A percentile compares a stretch with the other conserved stretches of the same genome.
Conservation (phyloP, 2,329 filamentous ascomycete genomes). For the Aspergillus sp. region DNA sequence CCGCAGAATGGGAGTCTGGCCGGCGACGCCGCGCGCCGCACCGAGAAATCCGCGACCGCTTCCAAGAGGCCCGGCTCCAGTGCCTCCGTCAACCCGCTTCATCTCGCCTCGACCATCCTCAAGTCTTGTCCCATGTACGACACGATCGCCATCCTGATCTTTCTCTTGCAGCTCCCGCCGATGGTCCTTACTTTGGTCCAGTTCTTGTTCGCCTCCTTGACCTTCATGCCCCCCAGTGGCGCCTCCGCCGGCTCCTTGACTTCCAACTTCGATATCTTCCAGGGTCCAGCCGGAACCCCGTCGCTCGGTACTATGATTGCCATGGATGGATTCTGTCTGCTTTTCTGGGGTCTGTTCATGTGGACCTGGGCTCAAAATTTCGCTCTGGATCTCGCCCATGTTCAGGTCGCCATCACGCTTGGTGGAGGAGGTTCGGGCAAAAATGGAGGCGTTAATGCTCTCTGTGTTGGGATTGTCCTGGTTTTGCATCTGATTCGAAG, state of each 20-base stretch:
- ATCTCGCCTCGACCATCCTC: constrained; percentile 80
- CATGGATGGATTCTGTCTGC: constrained; percentile 77
- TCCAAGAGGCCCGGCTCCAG: constrained; percentile 34
- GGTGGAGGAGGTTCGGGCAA: constrained; percentile 67
- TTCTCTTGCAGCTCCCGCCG: constrained; percentile 87
- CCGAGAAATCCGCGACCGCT: constrained; percentile 25
- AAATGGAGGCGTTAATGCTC: constrained; percentile 44
- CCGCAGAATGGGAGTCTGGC: constrained; percentile 29
- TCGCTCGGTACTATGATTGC: constrained; percentile 80
- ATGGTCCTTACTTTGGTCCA: constrained; percentile 86
- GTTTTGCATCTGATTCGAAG: constrained; percentile 46
- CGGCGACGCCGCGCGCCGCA: constrained; percentile 28
- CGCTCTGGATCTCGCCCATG: constrained; percentile 84
- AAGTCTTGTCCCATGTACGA: constrained; percentile 87
- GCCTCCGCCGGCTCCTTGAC: constrained; percentile 71
- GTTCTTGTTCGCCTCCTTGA: constrained; percentile 86
- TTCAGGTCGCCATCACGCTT: constrained; percentile 86
- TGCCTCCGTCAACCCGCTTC: constrained; percentile 65
- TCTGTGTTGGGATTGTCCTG: constrained; percentile 46
- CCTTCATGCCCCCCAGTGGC: constrained; percentile 81
- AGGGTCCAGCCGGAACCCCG: constrained; percentile 79
- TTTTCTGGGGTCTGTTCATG: constrained; percentile 77
- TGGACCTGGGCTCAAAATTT: constrained; percentile 86
- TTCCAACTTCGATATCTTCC: constrained; percentile 87
- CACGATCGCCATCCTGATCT: constrained; percentile 93